Evolutionary conservation across 371 early-diverging fungal genomes (phyloP).

Genomic region (Umbelopsis sp.): DNA sequence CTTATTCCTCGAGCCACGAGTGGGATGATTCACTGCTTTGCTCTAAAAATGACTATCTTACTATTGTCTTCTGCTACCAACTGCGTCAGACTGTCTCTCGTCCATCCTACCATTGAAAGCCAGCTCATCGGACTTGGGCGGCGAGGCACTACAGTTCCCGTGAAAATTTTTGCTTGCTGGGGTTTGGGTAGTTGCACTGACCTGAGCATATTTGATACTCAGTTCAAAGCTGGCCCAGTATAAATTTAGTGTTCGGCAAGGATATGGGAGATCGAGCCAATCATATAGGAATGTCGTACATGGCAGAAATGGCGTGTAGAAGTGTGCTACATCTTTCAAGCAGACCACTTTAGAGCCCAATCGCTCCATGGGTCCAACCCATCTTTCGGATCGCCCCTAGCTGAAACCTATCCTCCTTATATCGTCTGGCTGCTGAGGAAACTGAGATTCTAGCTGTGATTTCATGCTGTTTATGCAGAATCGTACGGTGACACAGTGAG

Average conservation of each 20-base stretch:
- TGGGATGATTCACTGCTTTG: no score
- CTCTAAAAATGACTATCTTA: background rate
- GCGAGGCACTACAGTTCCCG: conserved; percentile 7
- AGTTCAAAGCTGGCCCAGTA: background rate
- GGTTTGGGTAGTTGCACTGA: conserved; percentile 7
- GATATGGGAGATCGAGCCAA: background rate
- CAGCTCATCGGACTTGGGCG: background rate
- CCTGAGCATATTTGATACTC: conserved; percentile 2
- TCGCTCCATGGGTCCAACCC: no score
- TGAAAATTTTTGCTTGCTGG: conserved; percentile 1
- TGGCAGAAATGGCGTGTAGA: background rate
- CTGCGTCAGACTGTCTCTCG: background rate
- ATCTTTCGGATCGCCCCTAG: no score
- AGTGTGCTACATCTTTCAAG: background rate
- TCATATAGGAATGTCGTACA: background rate
- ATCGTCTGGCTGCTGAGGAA: no score
- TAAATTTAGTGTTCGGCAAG: background rate
- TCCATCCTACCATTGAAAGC: background rate
- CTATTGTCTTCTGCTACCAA: background rate
- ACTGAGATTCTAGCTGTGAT: no score
- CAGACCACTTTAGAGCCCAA: no score
- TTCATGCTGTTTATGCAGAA: no score
- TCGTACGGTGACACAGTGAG: no score
- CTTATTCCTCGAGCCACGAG: no score
- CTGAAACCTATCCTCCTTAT: no score